These are phyloP conservation scores for Didymosphaeria variabile DNA, from an alignment of 2,329 filamentous ascomycete genomes.

Conservation along the genomic window DNA sequence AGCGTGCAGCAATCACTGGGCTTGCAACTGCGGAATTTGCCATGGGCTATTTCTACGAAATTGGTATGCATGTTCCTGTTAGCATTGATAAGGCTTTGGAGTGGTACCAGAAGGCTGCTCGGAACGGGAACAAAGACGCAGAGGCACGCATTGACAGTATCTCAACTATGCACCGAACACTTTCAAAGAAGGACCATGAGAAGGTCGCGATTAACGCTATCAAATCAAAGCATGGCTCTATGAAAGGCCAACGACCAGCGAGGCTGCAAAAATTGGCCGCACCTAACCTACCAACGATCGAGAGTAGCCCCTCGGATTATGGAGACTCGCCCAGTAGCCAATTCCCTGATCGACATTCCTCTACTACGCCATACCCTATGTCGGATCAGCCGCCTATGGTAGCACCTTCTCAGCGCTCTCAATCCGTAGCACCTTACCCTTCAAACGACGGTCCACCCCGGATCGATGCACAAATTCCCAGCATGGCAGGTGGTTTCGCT, in stretches of 20 bases:
- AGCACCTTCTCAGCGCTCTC: constrained; percentile 52
- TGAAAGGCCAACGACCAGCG: constrained; percentile 58
- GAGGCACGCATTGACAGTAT: constrained; percentile 83
- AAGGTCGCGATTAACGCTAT: constrained; percentile 88
- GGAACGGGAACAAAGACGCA: constrained; percentile 92
- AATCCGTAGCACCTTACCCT: constrained; percentile 74
- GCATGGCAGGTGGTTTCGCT: constrained; percentile 52
- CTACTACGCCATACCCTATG: constrained; percentile 55
- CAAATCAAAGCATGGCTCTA: constrained; percentile 66
- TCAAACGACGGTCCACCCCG: constrained; percentile 70
- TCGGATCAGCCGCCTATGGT: constrained; percentile 53
- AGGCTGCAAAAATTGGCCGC: constrained; percentile 51
- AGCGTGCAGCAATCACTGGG: constrained; percentile 82
- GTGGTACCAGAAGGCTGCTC: constrained; percentile 91
- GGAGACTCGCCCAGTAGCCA: constrained; percentile 36
- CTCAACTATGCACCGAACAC: constrained; percentile 74
- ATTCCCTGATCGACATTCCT: constrained; percentile 43
- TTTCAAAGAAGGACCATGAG: constrained; percentile 93
- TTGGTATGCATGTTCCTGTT: constrained; percentile 89
- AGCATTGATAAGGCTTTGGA: constrained; percentile 81
- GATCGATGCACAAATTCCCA: constrained; percentile 40
- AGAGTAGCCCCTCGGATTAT: constrained; percentile 48
- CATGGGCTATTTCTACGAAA: constrained; percentile 96
- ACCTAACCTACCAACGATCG: constrained; percentile 52
- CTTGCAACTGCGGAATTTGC: constrained; percentile 94